Base-by-base conservation (phyloP, 2,329 filamentous ascomycete species). In the Arthrobotrys iridis region DNA sequence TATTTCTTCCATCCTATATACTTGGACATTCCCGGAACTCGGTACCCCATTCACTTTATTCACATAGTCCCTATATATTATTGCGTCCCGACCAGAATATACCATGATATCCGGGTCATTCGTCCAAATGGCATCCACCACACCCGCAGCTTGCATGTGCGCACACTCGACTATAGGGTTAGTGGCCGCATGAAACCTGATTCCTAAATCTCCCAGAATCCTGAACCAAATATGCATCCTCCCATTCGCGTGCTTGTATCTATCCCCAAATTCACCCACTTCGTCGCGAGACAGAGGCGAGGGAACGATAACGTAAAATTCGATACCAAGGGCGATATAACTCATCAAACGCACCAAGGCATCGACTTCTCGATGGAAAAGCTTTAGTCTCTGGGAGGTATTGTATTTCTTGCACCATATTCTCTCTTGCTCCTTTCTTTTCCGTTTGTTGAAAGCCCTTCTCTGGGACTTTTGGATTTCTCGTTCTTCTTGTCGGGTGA, bases 61-160 rank as follows among this genome's bases (percentile, higher is more conserved):
- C 8, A 15, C 41, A 26, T 26, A 13, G 13, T 70, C 65, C 33
- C 65, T 45, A 43, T 52, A 45, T 3, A 70, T 45, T 1, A 63
- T 28, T 5, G 24, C 26, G 7, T 37, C n/a, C 8, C 15, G 33
- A 2, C 65, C 57, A 20, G 55, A 58, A 30, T 62, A 66, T 2
- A n/a, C 59, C 11, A 70, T 28, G 6, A 55, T 33, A 28, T 62
- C 15, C 2, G 26, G 45, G 41, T 50, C 50, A 20, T 67, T 55
- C 6, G 30, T 60, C 43, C 43, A 70, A n/a, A 70, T 22, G 4
- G 46, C 65, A 57, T 70, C 65, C 28, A 70, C 65, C 10, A 35
- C 24, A 5, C 65, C 65, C 1, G 6, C 18, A 10, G 13, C 24
- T 15, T 62, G 35, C 35, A 70, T 20, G 6, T 45, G n/a, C 4